phyloP scores from a whole-genome alignment of 192 early-diverging fungal genomes.

The Backusella luteola region DNA sequence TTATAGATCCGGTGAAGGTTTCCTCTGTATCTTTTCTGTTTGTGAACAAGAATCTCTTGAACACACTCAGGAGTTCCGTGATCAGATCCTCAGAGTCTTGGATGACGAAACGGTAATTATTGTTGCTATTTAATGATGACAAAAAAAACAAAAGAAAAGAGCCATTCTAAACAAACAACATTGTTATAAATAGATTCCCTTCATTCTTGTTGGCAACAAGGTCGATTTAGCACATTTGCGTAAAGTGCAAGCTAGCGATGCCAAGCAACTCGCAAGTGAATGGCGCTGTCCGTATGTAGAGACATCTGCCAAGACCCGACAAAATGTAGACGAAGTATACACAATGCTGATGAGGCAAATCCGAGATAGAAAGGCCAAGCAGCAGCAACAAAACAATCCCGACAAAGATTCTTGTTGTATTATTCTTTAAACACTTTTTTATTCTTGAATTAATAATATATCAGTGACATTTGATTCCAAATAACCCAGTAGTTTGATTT shows the following conservation, averaged over 20 bases:
- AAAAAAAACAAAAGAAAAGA: background rate
- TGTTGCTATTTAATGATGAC: background rate
- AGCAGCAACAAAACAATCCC: conserved; percentile 5
- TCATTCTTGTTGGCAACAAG: conserved; percentile 85
- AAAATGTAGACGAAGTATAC: conserved; percentile 81
- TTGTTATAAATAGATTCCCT: conserved; percentile 53
- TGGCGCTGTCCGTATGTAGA: conserved; percentile 72
- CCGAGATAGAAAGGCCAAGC: conserved; percentile 58
- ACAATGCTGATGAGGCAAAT: conserved; percentile 76
- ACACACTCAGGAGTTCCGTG: conserved; percentile 82
- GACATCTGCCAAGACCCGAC: conserved; percentile 72
- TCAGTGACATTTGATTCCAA: background rate
- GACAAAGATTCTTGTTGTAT: conserved; percentile 24
- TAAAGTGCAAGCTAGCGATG: conserved; percentile 63
- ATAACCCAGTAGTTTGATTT: background rate
- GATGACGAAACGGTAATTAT: conserved; percentile 65
- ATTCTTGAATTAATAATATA: conserved; percentile 17
- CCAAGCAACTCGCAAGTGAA: conserved; percentile 54
- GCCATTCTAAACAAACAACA: background rate
- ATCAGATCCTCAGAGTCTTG: conserved; percentile 83
- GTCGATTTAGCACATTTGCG: conserved; percentile 60
- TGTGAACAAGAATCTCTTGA: conserved; percentile 80
- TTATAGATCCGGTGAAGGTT: conserved; percentile 82
- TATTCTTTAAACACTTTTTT: conserved; percentile 13
- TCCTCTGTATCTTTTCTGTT: conserved; percentile 83